phyloP scores from a whole-genome alignment of 2,329 filamentous ascomycete species.

The Apiospora malaysiana region DNA sequence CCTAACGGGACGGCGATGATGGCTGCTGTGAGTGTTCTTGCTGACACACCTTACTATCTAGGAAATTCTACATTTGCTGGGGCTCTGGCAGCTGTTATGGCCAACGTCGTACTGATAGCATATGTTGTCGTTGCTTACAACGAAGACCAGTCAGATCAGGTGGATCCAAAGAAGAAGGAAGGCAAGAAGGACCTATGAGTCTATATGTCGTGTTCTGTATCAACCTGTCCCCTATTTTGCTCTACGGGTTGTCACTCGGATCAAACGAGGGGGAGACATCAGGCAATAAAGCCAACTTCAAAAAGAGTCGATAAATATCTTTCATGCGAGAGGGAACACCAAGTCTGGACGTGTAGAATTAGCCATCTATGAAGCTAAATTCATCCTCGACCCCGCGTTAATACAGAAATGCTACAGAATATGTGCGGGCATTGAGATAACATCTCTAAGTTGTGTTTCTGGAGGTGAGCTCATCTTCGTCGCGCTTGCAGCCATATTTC shows the following conservation, averaged over 20 bases:
- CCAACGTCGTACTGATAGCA: conserved; percentile 88
- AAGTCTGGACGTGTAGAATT: background rate
- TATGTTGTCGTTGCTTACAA: conserved; percentile 92
- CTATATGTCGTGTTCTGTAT: background rate
- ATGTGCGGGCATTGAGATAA: background rate
- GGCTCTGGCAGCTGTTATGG: conserved; percentile 82
- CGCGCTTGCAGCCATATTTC: background rate
- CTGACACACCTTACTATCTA: conserved; percentile 42
- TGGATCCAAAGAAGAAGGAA: conserved; percentile 49
- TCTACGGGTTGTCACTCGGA: background rate
- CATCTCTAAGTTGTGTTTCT: background rate
- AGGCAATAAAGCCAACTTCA: background rate
- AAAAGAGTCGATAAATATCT: background rate
- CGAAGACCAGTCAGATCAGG: conserved; percentile 71
- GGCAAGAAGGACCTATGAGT: conserved; percentile 51
- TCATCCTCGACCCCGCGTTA: background rate
- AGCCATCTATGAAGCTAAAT: background rate
- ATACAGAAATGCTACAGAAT: background rate
- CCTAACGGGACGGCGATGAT: background rate
- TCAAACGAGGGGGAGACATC: background rate
- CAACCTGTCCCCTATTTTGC: background rate
- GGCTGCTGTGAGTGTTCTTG: background rate
- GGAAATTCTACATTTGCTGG: conserved; percentile 91
- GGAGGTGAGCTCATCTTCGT: background rate
- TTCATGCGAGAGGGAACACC: background rate